phyloP scores from a whole-genome alignment of 352 stramenopile species.

The Proteromonas lacertae region DNA sequence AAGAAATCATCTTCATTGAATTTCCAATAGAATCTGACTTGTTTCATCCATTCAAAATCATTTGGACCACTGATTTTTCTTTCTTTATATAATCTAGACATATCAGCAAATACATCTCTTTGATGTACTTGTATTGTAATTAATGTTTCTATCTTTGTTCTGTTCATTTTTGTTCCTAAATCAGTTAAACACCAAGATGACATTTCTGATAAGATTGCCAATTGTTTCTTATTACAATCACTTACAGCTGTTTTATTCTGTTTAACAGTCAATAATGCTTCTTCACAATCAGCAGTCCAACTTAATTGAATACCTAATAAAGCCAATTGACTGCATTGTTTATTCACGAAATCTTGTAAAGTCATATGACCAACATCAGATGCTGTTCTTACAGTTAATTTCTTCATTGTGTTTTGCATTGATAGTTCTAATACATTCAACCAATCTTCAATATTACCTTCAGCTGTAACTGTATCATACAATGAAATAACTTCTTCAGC shows the following conservation, averaged over 20 bases:
- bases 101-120: slow-evolving; percentile 54
- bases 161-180: slow-evolving; percentile 42
- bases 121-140: slow-evolving; percentile 76
- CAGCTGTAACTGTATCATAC: slow-evolving; percentile 57
- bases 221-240: slow-evolving; percentile 32
- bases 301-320: slow-evolving; percentile 62
- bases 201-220: slow-evolving; percentile 32
- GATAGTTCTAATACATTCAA: slow-evolving; percentile 53
- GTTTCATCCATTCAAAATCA: slow-evolving; percentile 76
- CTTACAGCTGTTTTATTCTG: slow-evolving; percentile 47
- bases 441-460: slow-evolving; percentile 96
- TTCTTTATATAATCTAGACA: slow-evolving; percentile 50
- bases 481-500: slow-evolving; percentile 27
- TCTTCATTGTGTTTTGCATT: slow-evolving; percentile 9
- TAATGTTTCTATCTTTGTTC: slow-evolving; percentile 57
- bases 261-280: slow-evolving; percentile 39
- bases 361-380: slow-evolving; percentile 4
- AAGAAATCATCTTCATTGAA: slow-evolving; percentile 31
- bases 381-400: slow-evolving; percentile 10
- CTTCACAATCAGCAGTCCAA: slow-evolving; percentile 61
- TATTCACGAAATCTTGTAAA: slow-evolving; percentile 22
- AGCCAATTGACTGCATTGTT: slow-evolving; percentile 54
- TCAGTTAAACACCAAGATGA: slow-evolving; percentile 52
- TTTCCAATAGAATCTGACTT: slow-evolving; percentile 51
- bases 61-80: slow-evolving; percentile 51